These are phyloP conservation scores for Colletotrichum sp. DNA, from an alignment of 2,329 filamentous ascomycete genomes.

Conservation along the genomic window DNA sequence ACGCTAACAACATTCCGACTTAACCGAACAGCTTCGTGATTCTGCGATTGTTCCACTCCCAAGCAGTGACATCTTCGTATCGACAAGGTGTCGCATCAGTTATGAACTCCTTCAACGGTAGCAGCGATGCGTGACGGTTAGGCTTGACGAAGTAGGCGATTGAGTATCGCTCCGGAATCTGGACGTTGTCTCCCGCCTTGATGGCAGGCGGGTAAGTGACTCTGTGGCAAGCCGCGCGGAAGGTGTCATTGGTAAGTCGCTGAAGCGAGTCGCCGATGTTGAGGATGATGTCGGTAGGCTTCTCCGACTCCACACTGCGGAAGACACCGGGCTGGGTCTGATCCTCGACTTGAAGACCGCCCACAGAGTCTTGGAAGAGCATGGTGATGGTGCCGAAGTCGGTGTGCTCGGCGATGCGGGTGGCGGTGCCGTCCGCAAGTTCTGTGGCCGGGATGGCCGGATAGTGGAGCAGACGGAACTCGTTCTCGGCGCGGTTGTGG, in stretches of 20 bases:
- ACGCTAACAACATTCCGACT: not conserved
- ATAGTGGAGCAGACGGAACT: conserved; percentile 23
- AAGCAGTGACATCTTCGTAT: conserved; percentile 36
- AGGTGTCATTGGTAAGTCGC: conserved; percentile 38
- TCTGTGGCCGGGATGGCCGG: conserved; percentile 40
- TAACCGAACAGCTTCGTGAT: conserved; percentile 26
- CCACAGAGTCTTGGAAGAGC: conserved; percentile 32
- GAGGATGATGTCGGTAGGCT: conserved; percentile 36
- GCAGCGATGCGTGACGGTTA: conserved; percentile 31
- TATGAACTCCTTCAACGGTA: conserved; percentile 34
- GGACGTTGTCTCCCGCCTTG: conserved; percentile 23
- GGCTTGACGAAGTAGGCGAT: conserved; percentile 34
- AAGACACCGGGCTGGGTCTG: conserved; percentile 28
- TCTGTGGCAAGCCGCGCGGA: conserved; percentile 38
- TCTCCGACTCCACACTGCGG: conserved; percentile 26
- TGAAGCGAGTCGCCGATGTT: conserved; percentile 45
- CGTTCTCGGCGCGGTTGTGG: conserved; percentile 16
- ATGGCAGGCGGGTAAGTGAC: conserved; percentile 32
- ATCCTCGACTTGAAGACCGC: conserved; percentile 33
- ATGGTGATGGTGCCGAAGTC: conserved; percentile 38
- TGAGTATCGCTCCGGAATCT: conserved; percentile 32
- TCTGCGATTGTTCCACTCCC: conserved; percentile 33
- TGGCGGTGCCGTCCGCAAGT: conserved; percentile 29
- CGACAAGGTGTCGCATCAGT: conserved; percentile 23
- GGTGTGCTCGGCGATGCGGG: conserved; percentile 34